Evolutionary conservation across 805 yeast species (phyloP).

Genomic region (Metschnikowia reukaufii): DNA sequence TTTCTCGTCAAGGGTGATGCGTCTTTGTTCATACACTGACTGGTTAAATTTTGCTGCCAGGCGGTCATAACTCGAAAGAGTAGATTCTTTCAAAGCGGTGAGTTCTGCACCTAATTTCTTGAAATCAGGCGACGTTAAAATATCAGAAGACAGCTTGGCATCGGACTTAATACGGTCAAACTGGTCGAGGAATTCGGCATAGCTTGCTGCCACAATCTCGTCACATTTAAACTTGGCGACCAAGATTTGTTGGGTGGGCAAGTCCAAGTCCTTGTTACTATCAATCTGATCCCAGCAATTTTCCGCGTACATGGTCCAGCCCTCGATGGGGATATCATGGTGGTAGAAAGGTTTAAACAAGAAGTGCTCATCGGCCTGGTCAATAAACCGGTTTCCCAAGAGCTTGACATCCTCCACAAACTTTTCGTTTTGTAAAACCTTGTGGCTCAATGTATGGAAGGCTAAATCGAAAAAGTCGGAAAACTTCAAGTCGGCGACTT

Average conservation of each 20-base stretch:
- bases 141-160: constrained; percentile 3
- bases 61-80: constrained; percentile 58
- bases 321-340: constrained; percentile 87
- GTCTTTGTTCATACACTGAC: constrained; percentile 65
- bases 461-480: constrained; percentile 81
- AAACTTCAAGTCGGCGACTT: constrained; percentile 53
- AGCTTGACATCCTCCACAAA: constrained; percentile 59
- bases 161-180: constrained; percentile 17
- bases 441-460: constrained; percentile 82
- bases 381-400: constrained; percentile 63
- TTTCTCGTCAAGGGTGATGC: constrained; percentile 46
- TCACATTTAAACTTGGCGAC: constrained; percentile 95
- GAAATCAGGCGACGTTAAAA: constrained; percentile 37
- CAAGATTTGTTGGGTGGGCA: constrained; percentile 93
- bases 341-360: constrained; percentile 73
- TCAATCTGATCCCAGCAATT: constrained; percentile 95
- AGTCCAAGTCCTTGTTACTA: constrained; percentile 86
- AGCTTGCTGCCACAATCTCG: constrained; percentile 60
- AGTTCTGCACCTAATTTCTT: constrained; percentile 47
- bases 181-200: constrained; percentile 28
- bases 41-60: constrained; percentile 75
- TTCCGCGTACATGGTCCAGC: constrained; percentile 90
- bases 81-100: constrained; percentile 42
- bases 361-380: constrained; percentile 27
- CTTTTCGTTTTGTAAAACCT: constrained; percentile 72